phyloP scores from a whole-genome alignment of 1,284 basidiomycete species.

The Entoloma clypeatum region DNA sequence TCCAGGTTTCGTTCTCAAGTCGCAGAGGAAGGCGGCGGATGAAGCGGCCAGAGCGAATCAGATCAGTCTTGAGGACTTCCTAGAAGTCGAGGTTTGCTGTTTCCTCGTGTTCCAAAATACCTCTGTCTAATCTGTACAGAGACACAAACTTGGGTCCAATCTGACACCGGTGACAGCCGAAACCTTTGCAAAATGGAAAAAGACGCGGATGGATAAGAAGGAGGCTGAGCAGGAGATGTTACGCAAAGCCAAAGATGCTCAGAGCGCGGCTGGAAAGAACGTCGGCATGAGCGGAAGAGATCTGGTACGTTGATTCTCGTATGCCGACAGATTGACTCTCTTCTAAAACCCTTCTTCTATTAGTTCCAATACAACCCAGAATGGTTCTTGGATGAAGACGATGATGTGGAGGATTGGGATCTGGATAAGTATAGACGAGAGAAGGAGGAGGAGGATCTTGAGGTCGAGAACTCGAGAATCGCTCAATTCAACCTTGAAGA shows the following conservation, averaged over 20 bases:
- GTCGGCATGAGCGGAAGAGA: conserved; percentile 95
- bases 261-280: conserved; percentile 87
- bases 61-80: conserved; percentile 95
- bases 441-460: conserved; percentile 57
- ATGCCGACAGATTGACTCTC: conserved; percentile 11
- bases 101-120: conserved; percentile 1
- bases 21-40: conserved; percentile 82
- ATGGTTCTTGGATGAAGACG: conserved; percentile 87
- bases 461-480: conserved; percentile 35
- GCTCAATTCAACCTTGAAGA: conserved; percentile 29
- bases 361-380: conserved; percentile 96
- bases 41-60: conserved; percentile 85
- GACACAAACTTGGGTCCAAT: conserved; percentile 90
- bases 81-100: conserved; percentile 85
- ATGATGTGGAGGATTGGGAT: conserved; percentile 74
- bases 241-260: conserved; percentile 82
- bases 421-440: conserved; percentile 58
- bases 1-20: conserved; percentile 92
- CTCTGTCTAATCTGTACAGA: conserved; percentile 40
- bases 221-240: conserved; percentile 78
- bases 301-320: conserved; percentile 55
- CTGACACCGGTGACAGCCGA: conserved; percentile 96
- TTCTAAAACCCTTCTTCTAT: conserved; percentile 9
- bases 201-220: conserved; percentile 90
- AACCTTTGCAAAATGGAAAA: conserved; percentile 93